Base-by-base conservation (phyloP, 2,329 filamentous ascomycete genomes). In the Colletotrichum theobromicola region DNA sequence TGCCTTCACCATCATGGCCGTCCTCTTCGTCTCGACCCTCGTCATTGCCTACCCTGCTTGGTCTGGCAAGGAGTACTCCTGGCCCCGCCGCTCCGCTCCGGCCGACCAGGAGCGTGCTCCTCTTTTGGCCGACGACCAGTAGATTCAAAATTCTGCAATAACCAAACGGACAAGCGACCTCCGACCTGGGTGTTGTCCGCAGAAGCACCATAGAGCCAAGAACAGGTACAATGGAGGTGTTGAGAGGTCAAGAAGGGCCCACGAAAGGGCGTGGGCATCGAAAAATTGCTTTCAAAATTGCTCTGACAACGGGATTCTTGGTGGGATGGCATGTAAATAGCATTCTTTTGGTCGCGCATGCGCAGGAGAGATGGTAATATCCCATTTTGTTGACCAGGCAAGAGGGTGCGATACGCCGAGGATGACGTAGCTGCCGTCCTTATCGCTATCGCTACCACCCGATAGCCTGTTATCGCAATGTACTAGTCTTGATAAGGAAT, bases 1-100 rank as follows among this genome's bases (percentile, higher is more conserved):
- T 82, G 94, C 95, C 37, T 97, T 97, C 80, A 88, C 92, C 76
- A 95, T 98, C 82, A 95, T 96, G 88, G 90, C 88, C 1, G 82
- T 94, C 30, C 90, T 97, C 67, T 93, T 97, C 82, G 82, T 95
- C 24, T 84, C 91, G 21, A 95, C 94, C 2, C 79, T 94, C 4
- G 83, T 89, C 18, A 87, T 95, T 67, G 93, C 91, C 4, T 83
- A 94, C 37, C 93, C 93, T 1, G 89, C 89, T 26, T 87, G 92
- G 80, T 88, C 91, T 15, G 93, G 93, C 73, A 87, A 88, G 69
- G 89, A 92, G 61, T 79, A 88, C 76, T 85, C 84, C 63, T 90
- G 90, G 84, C 87, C 82, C 68, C 80, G 85, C 75, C 84, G 84
- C 65, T 81, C 83, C 55, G 76, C 79, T 37, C 78, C 83, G 53